These are phyloP conservation scores for Venustampulla echinocandica DNA, from an alignment of 495 filamentous ascomycete species.

Conservation along the genomic window DNA sequence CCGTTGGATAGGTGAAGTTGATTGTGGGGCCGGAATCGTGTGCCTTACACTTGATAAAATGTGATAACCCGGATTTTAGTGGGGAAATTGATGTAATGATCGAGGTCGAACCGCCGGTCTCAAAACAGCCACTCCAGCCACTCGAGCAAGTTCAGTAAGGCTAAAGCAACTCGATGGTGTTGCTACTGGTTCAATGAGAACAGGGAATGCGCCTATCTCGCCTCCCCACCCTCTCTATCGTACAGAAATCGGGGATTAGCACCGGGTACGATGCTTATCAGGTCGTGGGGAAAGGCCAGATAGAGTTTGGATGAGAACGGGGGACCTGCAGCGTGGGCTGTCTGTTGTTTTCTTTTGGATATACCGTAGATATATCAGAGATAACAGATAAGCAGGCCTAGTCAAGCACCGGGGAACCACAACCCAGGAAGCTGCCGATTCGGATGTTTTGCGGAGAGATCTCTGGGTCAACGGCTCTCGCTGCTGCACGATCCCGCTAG, in stretches of 20 bases:
- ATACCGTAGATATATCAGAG: no score
- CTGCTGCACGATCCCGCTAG: constrained; percentile 19
- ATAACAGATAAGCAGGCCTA: no score
- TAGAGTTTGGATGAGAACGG: not conserved
- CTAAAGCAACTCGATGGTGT: constrained; percentile 4
- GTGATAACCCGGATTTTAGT: constrained; percentile 11
- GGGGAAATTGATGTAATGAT: not conserved
- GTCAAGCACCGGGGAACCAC: not conserved
- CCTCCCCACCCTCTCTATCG: constrained; percentile 18
- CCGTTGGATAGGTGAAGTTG: constrained; percentile 14
- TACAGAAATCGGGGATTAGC: not conserved
- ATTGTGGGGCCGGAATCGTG: constrained; percentile 2
- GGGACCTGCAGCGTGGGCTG: not conserved
- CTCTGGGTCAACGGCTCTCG: constrained; percentile 15
- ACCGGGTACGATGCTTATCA: constrained; percentile 14
- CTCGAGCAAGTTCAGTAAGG: constrained; percentile 10
- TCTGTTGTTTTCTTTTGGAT: not conserved
- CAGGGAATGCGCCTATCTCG: constrained; percentile 18
- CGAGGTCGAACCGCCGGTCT: not conserved
- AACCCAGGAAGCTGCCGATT: not conserved
- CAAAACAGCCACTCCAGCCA: constrained; percentile 12
- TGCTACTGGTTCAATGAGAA: constrained; percentile 13
- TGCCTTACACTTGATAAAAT: constrained; percentile 21
- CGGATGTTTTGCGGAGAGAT: not conserved
- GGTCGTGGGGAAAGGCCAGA: not conserved